These are phyloP conservation scores for Geopyxis carbonaria DNA, from an alignment of 495 filamentous ascomycete genomes.

Conservation along the genomic window DNA sequence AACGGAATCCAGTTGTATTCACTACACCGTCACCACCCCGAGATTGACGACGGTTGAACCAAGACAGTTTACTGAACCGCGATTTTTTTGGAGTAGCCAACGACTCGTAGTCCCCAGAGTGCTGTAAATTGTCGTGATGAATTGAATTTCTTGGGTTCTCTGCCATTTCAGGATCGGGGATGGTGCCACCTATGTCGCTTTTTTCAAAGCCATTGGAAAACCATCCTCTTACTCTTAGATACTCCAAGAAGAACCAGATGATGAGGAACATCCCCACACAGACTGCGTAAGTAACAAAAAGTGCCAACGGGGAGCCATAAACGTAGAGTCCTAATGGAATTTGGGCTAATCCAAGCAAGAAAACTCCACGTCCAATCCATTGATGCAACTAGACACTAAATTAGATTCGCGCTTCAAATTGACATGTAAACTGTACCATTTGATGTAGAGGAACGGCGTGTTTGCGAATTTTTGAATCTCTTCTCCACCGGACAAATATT, in stretches of 20 bases:
- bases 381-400: conserved; percentile 43
- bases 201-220: conserved; percentile 12
- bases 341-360: conserved; percentile 67
- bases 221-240: conserved; percentile 14
- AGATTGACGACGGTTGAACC: conserved; percentile 3
- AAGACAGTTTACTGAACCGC: conserved; percentile 5
- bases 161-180: conserved; percentile 2
- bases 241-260: conserved; percentile 22
- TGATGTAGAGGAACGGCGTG: conserved; percentile 15
- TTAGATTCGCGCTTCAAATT: background rate
- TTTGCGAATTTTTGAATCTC: conserved; percentile 32
- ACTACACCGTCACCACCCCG: background rate
- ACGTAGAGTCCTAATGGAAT: conserved; percentile 78
- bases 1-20: background rate
- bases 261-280: conserved; percentile 26
- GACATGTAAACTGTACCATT: conserved; percentile 10
- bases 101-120: background rate
- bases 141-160: background rate
- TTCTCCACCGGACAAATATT: conserved; percentile 44
- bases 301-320: conserved; percentile 69
- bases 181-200: background rate
- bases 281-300: conserved; percentile 73
- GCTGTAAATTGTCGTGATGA: background rate
- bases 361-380: conserved; percentile 64
- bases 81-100: conserved; percentile 4